Base-by-base conservation (phyloP, 768 basidiomycete genomes). In the Kondoa malvinella region DNA sequence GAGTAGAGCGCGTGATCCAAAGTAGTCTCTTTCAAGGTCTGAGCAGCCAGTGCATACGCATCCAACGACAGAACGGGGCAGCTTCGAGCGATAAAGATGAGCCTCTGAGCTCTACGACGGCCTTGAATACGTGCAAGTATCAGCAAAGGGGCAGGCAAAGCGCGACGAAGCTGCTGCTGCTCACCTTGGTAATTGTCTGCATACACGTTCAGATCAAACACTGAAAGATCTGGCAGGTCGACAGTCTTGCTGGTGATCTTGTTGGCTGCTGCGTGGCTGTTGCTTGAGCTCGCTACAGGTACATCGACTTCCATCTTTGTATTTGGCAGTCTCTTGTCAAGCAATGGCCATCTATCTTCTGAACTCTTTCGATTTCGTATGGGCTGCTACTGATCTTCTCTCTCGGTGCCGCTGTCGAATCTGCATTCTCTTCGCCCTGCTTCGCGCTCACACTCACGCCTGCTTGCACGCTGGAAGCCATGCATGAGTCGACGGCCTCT, bases 161-260 rank as follows among this genome's bases (percentile, higher is more conserved):
- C 34, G 50, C 40, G 31, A 1, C n/a, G 15, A 61, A 26, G 29
- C 25, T 30, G 57, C n/a, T n/a, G n/a, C n/a, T n/a, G n/a, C 79
- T 57, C 57, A 87, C 89, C 88, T 70, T 84, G 81, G 78, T 92
- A 92, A 65, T 83, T 82, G 57, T 85, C 79, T 68, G 86, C 84
- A 76, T 89, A 87, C 56, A 83, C 77, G 67, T 92, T 91, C 65
- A 92, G 82, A 74, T 94, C 90, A 74, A 90, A 92, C 2, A 32
- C 30, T 12, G 61, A 29, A 27, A 29, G 61, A 33, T 63, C 61
- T 26, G 61, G 58, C 27, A 59, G 27, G 58, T 25, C 61, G 3
- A 33, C 30, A 3, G 61, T 17, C 61, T 27, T 63, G 8, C n/a
- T 8, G 25, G 57, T n/a, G 40, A 50, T 50, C 40, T 8, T 21